Base-by-base conservation (phyloP, 345 rosid species). In the Laguncularia racemosa region DNA sequence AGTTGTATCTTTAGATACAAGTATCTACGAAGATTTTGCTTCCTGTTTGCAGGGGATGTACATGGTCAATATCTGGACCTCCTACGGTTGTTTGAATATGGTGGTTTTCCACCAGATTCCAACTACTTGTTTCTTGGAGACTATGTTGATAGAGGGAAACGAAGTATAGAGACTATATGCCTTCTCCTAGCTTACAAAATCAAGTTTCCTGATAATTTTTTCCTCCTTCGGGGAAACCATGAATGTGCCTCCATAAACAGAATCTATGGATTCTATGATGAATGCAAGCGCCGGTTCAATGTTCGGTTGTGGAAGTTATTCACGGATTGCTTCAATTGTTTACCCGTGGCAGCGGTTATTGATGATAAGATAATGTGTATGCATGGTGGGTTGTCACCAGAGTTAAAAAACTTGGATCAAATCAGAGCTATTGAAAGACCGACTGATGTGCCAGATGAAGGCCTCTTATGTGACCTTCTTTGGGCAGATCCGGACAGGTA, bases 91-190 rank as follows among this genome's bases (percentile, higher is more conserved):
- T 79, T 79, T 4, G 76, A 79, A 57, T 70, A 68, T 6, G 80
- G 84, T 0, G 84, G 84, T 52, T 76, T 61, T 44, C 84, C 84
- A 11, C 84, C 80, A 3, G 78, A 71, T 21, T 38, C 76, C 10
- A 79, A 75, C 57, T 75, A 79, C 40, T 58, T 79, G 23, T 79
- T 79, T 66, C 76, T 79, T 0, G 84, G 84, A 45, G 84, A 79
- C 69, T 79, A 79, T 21, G 84, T 79, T 4, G 84, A 79, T 53
- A 74, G 84, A 62, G 80, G 84, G 4, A 79, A 79, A 60, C 84
- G 72, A 55, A 70, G 84, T 68, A 59, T 79, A 46, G 80, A 78
- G 46, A 78, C 80, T 21, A 75, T 78, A 44, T 69, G 80, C 62
- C 83, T 78, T 60, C 76, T 76, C 20, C 72, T 79, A 16, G 70